Conservation (phyloP, 306 rosid species). For the Lagenaria siceraria region DNA sequence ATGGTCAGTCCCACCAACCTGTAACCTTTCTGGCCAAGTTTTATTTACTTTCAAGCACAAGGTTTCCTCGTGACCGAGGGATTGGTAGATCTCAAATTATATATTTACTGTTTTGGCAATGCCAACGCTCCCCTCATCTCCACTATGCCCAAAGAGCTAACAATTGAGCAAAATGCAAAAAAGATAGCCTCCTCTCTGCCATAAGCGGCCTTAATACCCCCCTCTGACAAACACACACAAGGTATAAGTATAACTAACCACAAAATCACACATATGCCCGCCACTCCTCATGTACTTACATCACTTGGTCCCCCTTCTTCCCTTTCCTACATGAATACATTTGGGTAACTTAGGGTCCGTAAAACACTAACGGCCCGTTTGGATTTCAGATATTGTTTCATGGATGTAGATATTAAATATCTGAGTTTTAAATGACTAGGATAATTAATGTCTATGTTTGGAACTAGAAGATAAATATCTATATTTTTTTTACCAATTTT, state of each 20-base stretch:
- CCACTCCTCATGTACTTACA: background rate
- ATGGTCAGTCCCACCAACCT: background rate
- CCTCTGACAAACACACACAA: background rate
- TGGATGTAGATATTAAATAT: too few species aligned
- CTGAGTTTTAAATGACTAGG: too few species aligned
- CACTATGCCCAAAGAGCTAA: background rate
- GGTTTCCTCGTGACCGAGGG: background rate
- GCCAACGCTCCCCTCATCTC: background rate
- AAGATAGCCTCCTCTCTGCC: background rate
- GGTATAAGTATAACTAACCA: background rate
- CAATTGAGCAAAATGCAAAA: background rate
- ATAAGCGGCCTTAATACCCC: background rate
- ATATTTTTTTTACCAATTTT: too few species aligned
- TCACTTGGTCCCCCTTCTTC: background rate
- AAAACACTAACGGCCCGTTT: too few species aligned
- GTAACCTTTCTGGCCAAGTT: background rate
- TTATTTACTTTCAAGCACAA: background rate
- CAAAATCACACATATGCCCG: background rate
- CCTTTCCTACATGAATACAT: background rate
- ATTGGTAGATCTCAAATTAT: background rate
- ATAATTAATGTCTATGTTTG: too few species aligned
- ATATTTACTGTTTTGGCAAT: background rate
- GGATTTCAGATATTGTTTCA: too few species aligned
- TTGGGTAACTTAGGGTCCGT: background rate
- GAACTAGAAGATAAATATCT: too few species aligned